Evolutionary conservation across 129 eudicot genomes (phyloP).

Genomic region (Escallonia herrerae): DNA sequence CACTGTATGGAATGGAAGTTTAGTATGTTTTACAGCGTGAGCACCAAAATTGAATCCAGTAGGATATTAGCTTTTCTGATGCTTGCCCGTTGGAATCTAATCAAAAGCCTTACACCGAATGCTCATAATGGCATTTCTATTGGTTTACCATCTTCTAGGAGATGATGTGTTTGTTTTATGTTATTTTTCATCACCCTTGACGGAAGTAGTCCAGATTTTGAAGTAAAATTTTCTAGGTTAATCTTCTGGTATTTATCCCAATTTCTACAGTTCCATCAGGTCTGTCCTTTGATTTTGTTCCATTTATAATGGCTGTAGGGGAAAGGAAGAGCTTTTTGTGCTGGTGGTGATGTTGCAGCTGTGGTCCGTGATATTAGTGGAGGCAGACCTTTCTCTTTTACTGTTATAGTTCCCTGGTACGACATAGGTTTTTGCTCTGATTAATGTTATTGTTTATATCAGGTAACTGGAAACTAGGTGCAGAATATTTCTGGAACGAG

Average conservation of each 20-base stretch:
- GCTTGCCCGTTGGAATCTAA: no score
- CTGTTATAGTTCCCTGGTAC: neutral
- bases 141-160: no score
- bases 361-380: constrained; percentile 55
- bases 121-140: no score
- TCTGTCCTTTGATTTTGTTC: neutral
- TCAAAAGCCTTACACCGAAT: no score
- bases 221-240: neutral
- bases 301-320: constrained; percentile 36
- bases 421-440: no score
- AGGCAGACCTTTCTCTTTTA: constrained; percentile 25
- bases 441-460: constrained; percentile 7
- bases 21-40: no score
- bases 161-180: neutral
- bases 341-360: constrained; percentile 94
- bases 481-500: constrained; percentile 58
- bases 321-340: constrained; percentile 92
- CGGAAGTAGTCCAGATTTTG: neutral
- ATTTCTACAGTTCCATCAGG: neutral
- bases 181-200: neutral
- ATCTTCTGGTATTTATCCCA: neutral
- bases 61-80: no score
- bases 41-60: no score
- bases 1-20: no score
- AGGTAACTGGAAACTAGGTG: constrained; percentile 78